A percentile compares a stretch with the other conserved stretches of the same genome.
Conservation (phyloP, 305 asterid species). For the Stenogyne calaminthoides region DNA sequence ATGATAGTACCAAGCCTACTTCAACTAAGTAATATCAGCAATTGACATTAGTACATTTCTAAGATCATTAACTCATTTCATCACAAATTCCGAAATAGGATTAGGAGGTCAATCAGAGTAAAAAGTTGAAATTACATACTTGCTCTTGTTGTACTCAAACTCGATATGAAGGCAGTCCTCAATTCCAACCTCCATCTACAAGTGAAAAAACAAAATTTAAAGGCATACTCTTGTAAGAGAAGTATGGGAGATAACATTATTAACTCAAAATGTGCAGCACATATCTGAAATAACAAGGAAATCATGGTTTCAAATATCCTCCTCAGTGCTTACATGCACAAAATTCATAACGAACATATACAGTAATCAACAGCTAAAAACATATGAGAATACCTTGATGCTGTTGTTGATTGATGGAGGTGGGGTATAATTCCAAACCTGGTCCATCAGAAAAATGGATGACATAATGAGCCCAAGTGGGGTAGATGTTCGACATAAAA, state of each 20-base stretch:
- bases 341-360: constrained; percentile 11
- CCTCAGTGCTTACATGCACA: constrained; percentile 9
- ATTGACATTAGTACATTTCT: constrained; percentile 2
- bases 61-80: constrained; percentile 2
- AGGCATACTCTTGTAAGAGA: background rate
- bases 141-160: constrained; percentile 98
- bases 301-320: constrained; percentile 13
- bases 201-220: constrained; percentile 22
- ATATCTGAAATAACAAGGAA: constrained; percentile 8
- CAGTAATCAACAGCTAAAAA: constrained; percentile 14
- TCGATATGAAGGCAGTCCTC: constrained; percentile 99
- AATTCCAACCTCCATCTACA: constrained; percentile 99
- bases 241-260: background rate
- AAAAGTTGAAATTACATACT: constrained; percentile 50
- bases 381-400: constrained; percentile 64
- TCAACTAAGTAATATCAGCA: constrained; percentile 8
- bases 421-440: constrained; percentile 80
- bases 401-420: constrained; percentile 83
- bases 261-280: background rate
- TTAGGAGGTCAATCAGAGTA: constrained; percentile 12
- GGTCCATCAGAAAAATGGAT: constrained; percentile 33
- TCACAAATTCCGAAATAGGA: background rate
- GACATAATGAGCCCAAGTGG: constrained; percentile 13
- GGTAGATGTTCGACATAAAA: background rate
- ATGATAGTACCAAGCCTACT: background rate